These are phyloP conservation scores for Ganoderma sinense DNA, from an alignment of 1,284 basidiomycete genomes.

Conservation along the genomic window DNA sequence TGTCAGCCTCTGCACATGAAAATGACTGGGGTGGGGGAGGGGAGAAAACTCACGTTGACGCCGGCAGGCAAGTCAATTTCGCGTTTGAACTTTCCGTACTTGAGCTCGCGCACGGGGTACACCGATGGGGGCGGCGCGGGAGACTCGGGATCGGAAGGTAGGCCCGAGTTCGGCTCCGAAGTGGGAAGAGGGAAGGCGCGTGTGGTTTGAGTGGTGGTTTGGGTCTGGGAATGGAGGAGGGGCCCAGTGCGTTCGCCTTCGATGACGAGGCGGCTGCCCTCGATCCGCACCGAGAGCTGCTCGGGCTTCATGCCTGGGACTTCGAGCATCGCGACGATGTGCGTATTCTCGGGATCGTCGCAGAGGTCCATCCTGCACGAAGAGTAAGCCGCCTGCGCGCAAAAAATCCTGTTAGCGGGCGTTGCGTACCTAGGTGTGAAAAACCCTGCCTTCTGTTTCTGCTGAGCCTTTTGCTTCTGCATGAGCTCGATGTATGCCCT, in stretches of 20 bases:
- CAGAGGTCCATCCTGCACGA: slow-evolving; percentile 58
- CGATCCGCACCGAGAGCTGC: slow-evolving; percentile 54
- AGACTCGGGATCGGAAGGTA: slow-evolving; percentile 7
- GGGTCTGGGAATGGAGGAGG: slow-evolving; percentile 17
- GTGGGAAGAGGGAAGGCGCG: neutral
- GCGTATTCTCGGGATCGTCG: slow-evolving; percentile 51
- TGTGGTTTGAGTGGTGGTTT: neutral
- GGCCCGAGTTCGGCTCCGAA: slow-evolving; percentile 2
- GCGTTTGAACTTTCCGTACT: slow-evolving; percentile 60
- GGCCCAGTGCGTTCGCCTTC: slow-evolving; percentile 50
- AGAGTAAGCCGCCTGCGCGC: neutral
- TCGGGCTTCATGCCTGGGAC: slow-evolving; percentile 61
- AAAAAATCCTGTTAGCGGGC: neutral
- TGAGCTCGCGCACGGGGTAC: slow-evolving; percentile 52
- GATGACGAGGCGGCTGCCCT: slow-evolving; percentile 51
- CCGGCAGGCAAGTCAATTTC: slow-evolving; percentile 53
- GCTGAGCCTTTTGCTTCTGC: slow-evolving; percentile 12
- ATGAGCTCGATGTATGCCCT: slow-evolving; percentile 22
- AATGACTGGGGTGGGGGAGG: slow-evolving; percentile 9
- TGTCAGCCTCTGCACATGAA: slow-evolving; percentile 10
- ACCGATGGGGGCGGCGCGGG: slow-evolving; percentile 15
- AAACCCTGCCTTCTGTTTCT: slow-evolving; percentile 16
- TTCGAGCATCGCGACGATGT: slow-evolving; percentile 58
- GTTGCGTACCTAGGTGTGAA: slow-evolving; percentile 23
- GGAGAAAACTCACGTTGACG: slow-evolving; percentile 49